Evolutionary conservation across 2,329 filamentous ascomycete genomes (phyloP).

Genomic region (Aspergillus sp.): DNA sequence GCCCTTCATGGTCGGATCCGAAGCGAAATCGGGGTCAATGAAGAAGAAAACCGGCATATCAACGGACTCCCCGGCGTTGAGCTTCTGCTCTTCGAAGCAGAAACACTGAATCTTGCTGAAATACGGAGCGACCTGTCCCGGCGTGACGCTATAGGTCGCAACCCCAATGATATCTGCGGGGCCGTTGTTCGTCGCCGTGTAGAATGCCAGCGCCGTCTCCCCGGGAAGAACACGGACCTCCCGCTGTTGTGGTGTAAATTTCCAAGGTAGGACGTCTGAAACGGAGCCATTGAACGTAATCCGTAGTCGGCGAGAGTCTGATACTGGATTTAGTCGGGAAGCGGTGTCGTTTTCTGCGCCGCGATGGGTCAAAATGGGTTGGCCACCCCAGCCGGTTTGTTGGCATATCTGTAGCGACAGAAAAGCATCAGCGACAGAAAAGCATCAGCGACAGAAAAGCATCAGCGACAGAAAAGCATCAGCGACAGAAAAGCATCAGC

Average conservation of each 20-base stretch:
- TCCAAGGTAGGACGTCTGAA: conserved; percentile 93
- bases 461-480: neutral
- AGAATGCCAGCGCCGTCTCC: conserved; percentile 94
- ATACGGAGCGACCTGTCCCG: conserved; percentile 89
- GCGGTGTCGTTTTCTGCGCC: conserved; percentile 61
- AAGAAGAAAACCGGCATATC: conserved; percentile 99
- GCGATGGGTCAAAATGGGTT: conserved; percentile 72
- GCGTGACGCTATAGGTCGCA: conserved; percentile 94
- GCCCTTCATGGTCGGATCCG: conserved; percentile 83
- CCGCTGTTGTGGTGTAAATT: conserved; percentile 91
- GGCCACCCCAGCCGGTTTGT: conserved; percentile 70
- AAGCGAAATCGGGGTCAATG: conserved; percentile 88
- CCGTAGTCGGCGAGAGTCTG: conserved; percentile 70
- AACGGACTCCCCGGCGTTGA: conserved; percentile 91
- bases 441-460: neutral
- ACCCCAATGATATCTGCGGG: conserved; percentile 93
- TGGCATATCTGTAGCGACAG: conserved; percentile 37
- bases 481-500: neutral
- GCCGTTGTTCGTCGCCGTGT: conserved; percentile 88
- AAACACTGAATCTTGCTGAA: conserved; percentile 99
- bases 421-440: neutral
- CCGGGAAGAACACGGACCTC: conserved; percentile 92
- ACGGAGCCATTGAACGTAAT: conserved; percentile 96
- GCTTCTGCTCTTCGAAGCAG: conserved; percentile 92
- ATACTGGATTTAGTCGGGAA: conserved; percentile 69